Evolutionary conservation across 2,329 filamentous ascomycete genomes (phyloP).

Genomic region (Myriosclerotinia curreyana): DNA sequence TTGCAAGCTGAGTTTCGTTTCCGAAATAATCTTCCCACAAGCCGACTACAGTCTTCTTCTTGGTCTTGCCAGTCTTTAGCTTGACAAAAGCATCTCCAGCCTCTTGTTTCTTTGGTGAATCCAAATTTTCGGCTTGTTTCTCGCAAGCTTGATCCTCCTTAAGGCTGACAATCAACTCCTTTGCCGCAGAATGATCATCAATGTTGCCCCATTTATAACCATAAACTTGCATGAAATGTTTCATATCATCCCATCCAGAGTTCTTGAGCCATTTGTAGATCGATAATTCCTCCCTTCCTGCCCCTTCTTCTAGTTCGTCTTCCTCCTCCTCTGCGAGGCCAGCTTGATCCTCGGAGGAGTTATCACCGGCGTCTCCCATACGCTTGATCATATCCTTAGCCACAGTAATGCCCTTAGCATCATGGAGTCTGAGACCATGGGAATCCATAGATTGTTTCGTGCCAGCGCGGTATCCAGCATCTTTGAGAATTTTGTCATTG

Average conservation of each 20-base stretch:
- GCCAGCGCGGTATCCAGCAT: background rate
- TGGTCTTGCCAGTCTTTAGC: constrained; percentile 8
- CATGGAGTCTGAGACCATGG: background rate
- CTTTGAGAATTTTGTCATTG: background rate
- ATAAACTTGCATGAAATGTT: constrained; percentile 8
- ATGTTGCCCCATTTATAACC: background rate
- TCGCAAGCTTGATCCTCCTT: constrained; percentile 10
- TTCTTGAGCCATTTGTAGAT: background rate
- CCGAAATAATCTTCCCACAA: constrained; percentile 32
- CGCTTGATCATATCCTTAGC: background rate
- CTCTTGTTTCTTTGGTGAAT: background rate
- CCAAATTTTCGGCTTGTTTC: background rate
- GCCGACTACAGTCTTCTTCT: constrained; percentile 21
- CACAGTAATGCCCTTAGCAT: background rate
- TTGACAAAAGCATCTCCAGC: background rate
- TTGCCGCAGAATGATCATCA: constrained; percentile 4
- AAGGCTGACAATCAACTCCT: background rate
- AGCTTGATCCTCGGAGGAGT: background rate
- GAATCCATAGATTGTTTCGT: background rate
- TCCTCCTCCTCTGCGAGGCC: background rate
- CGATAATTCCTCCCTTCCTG: background rate
- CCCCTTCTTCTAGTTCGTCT: background rate
- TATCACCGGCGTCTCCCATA: background rate
- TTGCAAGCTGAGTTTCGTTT: constrained; percentile 37
- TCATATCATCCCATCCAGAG: background rate